phyloP scores from a whole-genome alignment of 345 rosid species.

The Turritis glabra region DNA sequence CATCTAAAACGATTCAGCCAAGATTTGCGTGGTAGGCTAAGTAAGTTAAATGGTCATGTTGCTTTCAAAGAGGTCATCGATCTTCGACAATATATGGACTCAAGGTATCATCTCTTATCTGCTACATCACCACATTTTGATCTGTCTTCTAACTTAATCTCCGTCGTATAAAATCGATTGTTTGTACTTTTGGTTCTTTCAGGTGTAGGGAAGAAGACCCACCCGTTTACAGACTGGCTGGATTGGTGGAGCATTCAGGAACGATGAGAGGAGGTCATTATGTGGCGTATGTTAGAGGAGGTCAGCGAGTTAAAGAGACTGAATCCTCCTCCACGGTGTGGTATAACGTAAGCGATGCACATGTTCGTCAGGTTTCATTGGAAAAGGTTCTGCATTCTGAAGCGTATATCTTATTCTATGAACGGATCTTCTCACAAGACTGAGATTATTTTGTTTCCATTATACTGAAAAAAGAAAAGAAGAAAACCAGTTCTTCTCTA shows the following conservation, averaged over 20 bases:
- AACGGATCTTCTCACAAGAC: conserved; percentile 39
- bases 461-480: conserved; percentile 23
- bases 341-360: conserved; percentile 76
- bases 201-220: conserved; percentile 48
- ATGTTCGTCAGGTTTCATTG: conserved; percentile 62
- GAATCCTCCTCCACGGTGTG: conserved; percentile 42
- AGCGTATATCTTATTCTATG: conserved; percentile 93
- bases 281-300: conserved; percentile 79
- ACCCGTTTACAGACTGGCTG: conserved; percentile 57
- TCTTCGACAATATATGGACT: conserved; percentile 75
- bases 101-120: conserved; percentile 53
- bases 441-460: conserved; percentile 32
- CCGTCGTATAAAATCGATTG: neutral
- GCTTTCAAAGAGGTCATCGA: conserved; percentile 68
- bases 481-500: conserved; percentile 23
- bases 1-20: conserved; percentile 97
- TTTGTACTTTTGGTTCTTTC: neutral
- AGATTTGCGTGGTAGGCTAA: conserved; percentile 89
- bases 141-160: neutral
- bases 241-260: conserved; percentile 91
- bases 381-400: conserved; percentile 80
- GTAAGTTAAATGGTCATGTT: conserved; percentile 92
- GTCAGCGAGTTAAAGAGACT: conserved; percentile 39
- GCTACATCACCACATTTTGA: conserved; percentile 2
- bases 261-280: conserved; percentile 96